These are phyloP conservation scores for Setaria viridis DNA, from an alignment of 202 grass and related monocot genomes.

Conservation along the genomic window DNA sequence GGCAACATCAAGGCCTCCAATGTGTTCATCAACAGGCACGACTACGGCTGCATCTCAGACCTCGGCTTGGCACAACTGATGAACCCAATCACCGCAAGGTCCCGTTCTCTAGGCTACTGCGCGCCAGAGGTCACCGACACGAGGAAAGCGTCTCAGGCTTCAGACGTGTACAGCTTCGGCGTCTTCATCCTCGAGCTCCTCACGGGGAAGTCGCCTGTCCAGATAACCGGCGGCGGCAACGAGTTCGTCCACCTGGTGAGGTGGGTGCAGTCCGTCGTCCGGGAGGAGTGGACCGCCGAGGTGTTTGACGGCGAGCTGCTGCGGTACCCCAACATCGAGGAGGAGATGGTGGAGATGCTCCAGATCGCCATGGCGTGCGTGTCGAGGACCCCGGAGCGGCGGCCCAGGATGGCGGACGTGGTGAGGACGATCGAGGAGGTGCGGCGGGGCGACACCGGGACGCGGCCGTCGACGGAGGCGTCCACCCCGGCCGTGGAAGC, in stretches of 20 bases:
- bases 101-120: slow-evolving; percentile 69
- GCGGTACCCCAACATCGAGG: slow-evolving; percentile 97
- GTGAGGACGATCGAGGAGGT: slow-evolving; percentile 84
- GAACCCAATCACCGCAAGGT: slow-evolving; percentile 66
- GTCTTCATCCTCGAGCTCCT: slow-evolving; percentile 80
- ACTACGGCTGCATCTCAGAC: slow-evolving; percentile 72
- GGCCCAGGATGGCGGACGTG: slow-evolving; percentile 84
- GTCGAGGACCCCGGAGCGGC: slow-evolving; percentile 72
- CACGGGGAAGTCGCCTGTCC: slow-evolving; percentile 74
- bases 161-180: slow-evolving; percentile 83
- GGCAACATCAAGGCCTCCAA: slow-evolving; percentile 90
- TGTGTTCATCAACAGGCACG: slow-evolving; percentile 65
- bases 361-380: slow-evolving; percentile 92
- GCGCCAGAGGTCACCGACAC: slow-evolving; percentile 76
- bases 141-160: slow-evolving; percentile 62
- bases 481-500: slow-evolving; percentile 49
- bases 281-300: slow-evolving; percentile 92
- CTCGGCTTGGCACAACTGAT: slow-evolving; percentile 62
- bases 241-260: slow-evolving; percentile 76
- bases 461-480: slow-evolving; percentile 58
- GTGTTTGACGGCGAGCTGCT: slow-evolving; percentile 87
- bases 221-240: slow-evolving; percentile 57
- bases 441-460: slow-evolving; percentile 53
- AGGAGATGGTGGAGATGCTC: slow-evolving; percentile 99
- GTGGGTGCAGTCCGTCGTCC: slow-evolving; percentile 87